phyloP scores from a whole-genome alignment of 441 rosid species.

The Gossypium armourianum region DNA sequence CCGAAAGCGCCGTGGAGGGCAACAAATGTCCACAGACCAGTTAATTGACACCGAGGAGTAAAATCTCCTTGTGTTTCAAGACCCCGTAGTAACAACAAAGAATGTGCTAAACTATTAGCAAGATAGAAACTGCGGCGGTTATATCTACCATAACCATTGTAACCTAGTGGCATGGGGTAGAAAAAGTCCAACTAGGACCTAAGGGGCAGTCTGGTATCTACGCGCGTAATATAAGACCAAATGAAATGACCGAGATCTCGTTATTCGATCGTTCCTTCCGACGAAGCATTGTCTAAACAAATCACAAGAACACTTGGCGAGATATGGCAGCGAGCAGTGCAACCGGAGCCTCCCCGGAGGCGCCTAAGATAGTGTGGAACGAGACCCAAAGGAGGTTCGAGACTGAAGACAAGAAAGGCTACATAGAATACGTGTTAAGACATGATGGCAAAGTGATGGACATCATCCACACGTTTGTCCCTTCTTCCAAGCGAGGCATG shows the following conservation, averaged over 20 bases:
- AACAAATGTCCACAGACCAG: too few relatives aligned
- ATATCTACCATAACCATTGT: too few relatives aligned
- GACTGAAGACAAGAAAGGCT: slow-evolving; percentile 62
- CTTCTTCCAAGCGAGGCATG: slow-evolving; percentile 52
- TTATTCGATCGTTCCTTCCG: neutral
- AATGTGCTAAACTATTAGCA: too few relatives aligned
- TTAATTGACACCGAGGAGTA: too few relatives aligned
- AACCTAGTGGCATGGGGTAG: too few relatives aligned
- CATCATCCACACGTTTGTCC: slow-evolving; percentile 58
- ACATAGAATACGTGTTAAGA: slow-evolving; percentile 44
- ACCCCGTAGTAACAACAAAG: too few relatives aligned
- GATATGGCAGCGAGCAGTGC: slow-evolving; percentile 21
- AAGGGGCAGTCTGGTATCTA: neutral
- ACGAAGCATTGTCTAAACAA: neutral
- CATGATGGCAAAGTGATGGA: slow-evolving; percentile 52
- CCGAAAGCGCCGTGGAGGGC: too few relatives aligned
- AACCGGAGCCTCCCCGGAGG: slow-evolving; percentile 12
- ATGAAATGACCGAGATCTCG: neutral
- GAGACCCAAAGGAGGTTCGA: slow-evolving; percentile 44
- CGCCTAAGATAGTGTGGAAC: slow-evolving; percentile 51
- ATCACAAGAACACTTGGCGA: neutral
- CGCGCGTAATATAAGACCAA: neutral
- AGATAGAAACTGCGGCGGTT: too few relatives aligned
- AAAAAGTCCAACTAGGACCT: neutral
- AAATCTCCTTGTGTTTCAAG: too few relatives aligned